A percentile compares a stretch with the other conserved stretches of the same genome.
phyloP scores from a whole-genome alignment of 805 yeast genomes.

The Lipomyces kockii region DNA sequence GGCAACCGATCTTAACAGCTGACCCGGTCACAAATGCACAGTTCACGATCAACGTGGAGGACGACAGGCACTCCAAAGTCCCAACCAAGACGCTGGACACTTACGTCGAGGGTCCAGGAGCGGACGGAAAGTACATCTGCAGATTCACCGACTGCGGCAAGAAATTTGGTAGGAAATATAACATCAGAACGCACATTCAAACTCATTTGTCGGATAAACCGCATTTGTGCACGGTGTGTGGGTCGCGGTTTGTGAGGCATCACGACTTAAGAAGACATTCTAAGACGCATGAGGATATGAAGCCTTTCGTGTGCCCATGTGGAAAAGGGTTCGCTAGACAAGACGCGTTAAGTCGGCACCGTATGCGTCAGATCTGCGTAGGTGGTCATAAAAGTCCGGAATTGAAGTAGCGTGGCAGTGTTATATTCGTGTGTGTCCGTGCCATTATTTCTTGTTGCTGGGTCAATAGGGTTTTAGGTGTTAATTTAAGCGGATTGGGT shows the following conservation, averaged over 20 bases:
- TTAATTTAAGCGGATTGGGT: not conserved
- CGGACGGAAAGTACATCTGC: constrained; percentile 72
- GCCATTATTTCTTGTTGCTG: not conserved
- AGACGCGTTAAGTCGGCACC: constrained; percentile 85
- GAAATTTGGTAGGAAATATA: constrained; percentile 83
- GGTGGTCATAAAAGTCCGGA: constrained; percentile 10
- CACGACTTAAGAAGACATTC: constrained; percentile 92
- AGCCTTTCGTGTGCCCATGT: constrained; percentile 76
- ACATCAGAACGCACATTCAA: constrained; percentile 92
- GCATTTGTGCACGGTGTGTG: constrained; percentile 74
- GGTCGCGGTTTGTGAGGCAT: constrained; percentile 88
- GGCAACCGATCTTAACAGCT: constrained; percentile 35
- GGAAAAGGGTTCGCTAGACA: constrained; percentile 92
- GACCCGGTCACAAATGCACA: constrained; percentile 30
- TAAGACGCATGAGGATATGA: constrained; percentile 78
- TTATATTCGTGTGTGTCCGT: not conserved
- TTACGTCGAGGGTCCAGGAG: constrained; percentile 48
- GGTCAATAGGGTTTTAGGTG: not conserved
- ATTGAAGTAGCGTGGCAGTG: not conserved
- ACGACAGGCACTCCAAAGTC: constrained; percentile 9
- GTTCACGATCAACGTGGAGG: constrained; percentile 16
- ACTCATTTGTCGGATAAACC: constrained; percentile 96
- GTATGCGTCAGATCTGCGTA: constrained; percentile 72
- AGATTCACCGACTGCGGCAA: constrained; percentile 78
- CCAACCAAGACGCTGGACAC: constrained; percentile 23